These are phyloP conservation scores for Gentiana straminea DNA, from an alignment of 257 asterid species.

Conservation along the genomic window DNA sequence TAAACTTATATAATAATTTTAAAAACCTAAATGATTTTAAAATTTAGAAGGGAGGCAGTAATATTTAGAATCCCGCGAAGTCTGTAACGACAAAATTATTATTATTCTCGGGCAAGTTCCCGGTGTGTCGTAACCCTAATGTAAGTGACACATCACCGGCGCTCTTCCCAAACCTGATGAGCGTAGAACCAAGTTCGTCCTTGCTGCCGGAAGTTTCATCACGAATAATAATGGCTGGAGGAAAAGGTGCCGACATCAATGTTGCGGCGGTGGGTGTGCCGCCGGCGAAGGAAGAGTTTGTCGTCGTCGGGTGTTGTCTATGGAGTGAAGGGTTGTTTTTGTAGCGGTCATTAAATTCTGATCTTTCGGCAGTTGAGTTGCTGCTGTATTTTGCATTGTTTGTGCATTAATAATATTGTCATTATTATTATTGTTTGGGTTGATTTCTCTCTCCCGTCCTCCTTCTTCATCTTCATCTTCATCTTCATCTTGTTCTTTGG, in stretches of 20 bases:
- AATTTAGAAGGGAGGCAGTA: no score
- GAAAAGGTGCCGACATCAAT: conserved; percentile 5
- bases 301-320: conserved; percentile 19
- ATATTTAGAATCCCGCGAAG: conserved; percentile 24
- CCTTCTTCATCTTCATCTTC: not conserved
- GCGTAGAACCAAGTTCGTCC: conserved; percentile 33
- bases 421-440: conserved; percentile 23
- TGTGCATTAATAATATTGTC: conserved; percentile 41
- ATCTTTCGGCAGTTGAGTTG: conserved; percentile 18
- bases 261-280: conserved; percentile 1
- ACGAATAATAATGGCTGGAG: conserved; percentile 22
- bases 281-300: conserved; percentile 9
- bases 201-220: conserved; percentile 13
- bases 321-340: conserved; percentile 59
- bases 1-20: no score
- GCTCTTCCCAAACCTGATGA: conserved; percentile 58
- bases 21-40: no score
- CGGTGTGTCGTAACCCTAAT: conserved; percentile 89
- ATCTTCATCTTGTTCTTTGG: conserved; percentile 44
- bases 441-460: conserved; percentile 6
- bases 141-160: conserved; percentile 92
- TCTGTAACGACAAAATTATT: conserved; percentile 53
- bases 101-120: conserved; percentile 64
- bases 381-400: conserved; percentile 27
- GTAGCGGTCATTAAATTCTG: conserved; percentile 31